Base-by-base conservation (phyloP, 225 moss, liverwort and hornwort genomes). In the Lunularia cruciata region DNA sequence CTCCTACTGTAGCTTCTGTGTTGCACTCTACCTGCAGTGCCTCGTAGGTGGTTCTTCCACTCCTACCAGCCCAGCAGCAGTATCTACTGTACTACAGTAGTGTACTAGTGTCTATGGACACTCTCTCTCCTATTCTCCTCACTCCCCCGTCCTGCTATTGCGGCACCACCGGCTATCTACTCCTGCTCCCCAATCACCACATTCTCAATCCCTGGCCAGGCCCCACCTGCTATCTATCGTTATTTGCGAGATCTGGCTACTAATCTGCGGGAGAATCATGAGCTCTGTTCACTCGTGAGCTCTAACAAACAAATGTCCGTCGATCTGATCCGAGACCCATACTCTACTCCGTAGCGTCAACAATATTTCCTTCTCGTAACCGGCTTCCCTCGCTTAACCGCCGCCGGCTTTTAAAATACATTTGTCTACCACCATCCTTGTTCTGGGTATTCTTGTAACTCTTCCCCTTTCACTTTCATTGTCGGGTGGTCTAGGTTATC, bases 251-350 rank as follows among this genome's bases (percentile, higher is more conserved):
- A n/a, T n/a, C n/a, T n/a, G n/a, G 51, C 51, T 51, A 51, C 43
- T 16, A 16, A 43, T 52, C 19, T 52, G 52, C 3, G 54, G 27
- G 10, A 27, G 54, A 28, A 12, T 54, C 27, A 8, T 8, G 18
- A 51, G 54, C 27, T 22, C 54, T 51, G 54, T 27, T 54, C 54
- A 54, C 54, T 54, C 54, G 54, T 54, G 54, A 54, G 54, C 54
- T 23, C 54, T 28, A 54, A 54, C 54, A 54, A 27, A 54, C 54
- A 23, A 26, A 22, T 11, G 27, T 54, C 54, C 26, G 54, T 26
- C 6, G 54, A 54, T 54, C 27, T 54, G 54, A 27, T 54, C 54
- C 54, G 51, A 51, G 51, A 51, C 51, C 51, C 51, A 51, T 51
- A 51, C 51, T 51, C 51, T 20, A 54, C 9, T 54, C 28, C 54